Conservation (phyloP, 495 filamentous ascomycete species). For the Pseudevernia furfuracea region DNA sequence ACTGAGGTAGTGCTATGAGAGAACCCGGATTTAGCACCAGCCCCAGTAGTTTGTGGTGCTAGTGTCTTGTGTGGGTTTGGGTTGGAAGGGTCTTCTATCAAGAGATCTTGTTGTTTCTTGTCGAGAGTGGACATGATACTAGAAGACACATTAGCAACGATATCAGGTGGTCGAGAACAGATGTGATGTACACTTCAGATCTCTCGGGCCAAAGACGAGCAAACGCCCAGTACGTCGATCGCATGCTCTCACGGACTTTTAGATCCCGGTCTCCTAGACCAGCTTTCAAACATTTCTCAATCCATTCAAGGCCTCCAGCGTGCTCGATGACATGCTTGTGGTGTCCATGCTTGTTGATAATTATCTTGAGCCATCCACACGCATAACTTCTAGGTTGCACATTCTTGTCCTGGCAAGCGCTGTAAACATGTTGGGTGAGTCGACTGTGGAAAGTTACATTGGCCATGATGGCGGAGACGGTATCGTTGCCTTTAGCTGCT, state of each 20-base stretch:
- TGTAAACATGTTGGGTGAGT: constrained; percentile 73
- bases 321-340: constrained; percentile 80
- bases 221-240: constrained; percentile 79
- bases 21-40: constrained; percentile 46
- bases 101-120: constrained; percentile 57
- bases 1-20: constrained; percentile 47
- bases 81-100: constrained; percentile 75
- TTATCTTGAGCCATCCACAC: constrained; percentile 72
- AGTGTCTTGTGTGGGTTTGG: constrained; percentile 56
- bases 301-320: constrained; percentile 65
- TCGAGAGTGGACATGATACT: constrained; percentile 72
- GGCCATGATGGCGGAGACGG: constrained; percentile 66
- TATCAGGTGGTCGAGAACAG: background rate
- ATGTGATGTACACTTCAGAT: constrained; percentile 57
- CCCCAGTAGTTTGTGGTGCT: constrained; percentile 32
- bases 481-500: constrained; percentile 67
- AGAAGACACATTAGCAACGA: constrained; percentile 29
- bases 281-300: constrained; percentile 83
- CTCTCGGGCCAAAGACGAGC: constrained; percentile 64
- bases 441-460: constrained; percentile 70
- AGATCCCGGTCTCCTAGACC: constrained; percentile 82
- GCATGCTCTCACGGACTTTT: constrained; percentile 73
- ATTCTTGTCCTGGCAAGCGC: constrained; percentile 85
- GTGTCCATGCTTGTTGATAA: constrained; percentile 68
- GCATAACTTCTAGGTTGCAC: constrained; percentile 71